phyloP scores from a whole-genome alignment of 2,329 filamentous ascomycete genomes.

The Fusarium concolor region DNA sequence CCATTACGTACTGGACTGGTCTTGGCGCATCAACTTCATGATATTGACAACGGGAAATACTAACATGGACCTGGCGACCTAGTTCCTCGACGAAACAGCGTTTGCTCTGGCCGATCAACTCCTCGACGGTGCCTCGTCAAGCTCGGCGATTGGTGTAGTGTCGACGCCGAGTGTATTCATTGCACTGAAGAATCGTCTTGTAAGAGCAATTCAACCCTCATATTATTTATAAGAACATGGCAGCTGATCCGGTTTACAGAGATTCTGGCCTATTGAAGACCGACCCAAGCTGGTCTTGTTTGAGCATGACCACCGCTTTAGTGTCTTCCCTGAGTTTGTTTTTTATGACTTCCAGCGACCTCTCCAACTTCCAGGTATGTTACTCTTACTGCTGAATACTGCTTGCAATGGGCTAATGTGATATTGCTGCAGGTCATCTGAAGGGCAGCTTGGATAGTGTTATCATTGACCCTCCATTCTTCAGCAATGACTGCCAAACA shows the following conservation, averaged over 20 bases:
- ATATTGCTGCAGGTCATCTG: slow-evolving; percentile 57
- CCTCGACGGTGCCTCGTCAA: slow-evolving; percentile 67
- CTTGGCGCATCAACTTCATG: slow-evolving; percentile 38
- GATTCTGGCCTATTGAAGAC: slow-evolving; percentile 39
- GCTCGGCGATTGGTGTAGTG: slow-evolving; percentile 74
- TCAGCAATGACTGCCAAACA: slow-evolving; percentile 83
- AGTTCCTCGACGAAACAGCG: slow-evolving; percentile 81
- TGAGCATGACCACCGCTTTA: slow-evolving; percentile 80
- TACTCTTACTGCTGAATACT: neutral
- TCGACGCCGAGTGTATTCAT: slow-evolving; percentile 83
- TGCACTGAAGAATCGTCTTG: slow-evolving; percentile 76
- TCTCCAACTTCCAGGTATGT: slow-evolving; percentile 69
- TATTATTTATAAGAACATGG: neutral
- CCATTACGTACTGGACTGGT: slow-evolving; percentile 41
- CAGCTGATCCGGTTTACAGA: slow-evolving; percentile 31
- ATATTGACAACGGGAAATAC: slow-evolving; percentile 18
- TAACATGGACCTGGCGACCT: slow-evolving; percentile 19
- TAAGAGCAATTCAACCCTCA: neutral
- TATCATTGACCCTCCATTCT: slow-evolving; percentile 82
- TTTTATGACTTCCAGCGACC: slow-evolving; percentile 80
- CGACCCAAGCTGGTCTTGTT: slow-evolving; percentile 72
- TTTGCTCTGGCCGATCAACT: slow-evolving; percentile 71
- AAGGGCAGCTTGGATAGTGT: slow-evolving; percentile 75
- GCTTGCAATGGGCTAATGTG: neutral
- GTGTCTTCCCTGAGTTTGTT: slow-evolving; percentile 78